Percentiles rank a stretch among this genome's conserved stretches.
These are phyloP conservation scores for Colletotrichum gloeosporioides DNA, from an alignment of 2,329 filamentous ascomycete genomes.

Conservation along the genomic window DNA sequence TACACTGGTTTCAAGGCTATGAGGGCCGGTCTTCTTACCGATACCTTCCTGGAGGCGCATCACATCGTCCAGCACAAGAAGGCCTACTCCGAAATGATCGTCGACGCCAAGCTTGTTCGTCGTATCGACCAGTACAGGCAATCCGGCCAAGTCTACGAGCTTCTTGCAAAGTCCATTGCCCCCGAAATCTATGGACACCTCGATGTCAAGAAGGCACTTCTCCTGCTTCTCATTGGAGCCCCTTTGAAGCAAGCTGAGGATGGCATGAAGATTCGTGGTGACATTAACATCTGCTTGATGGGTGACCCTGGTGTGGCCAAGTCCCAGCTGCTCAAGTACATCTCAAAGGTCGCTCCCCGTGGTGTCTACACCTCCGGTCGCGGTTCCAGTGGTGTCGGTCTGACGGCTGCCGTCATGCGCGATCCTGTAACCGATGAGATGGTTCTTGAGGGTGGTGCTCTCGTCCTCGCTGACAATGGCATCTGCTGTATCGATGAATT, in stretches of 20 bases:
- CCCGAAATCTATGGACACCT: constrained; percentile 96
- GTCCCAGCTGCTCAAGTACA: constrained; percentile 97
- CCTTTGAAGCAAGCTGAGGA: constrained; percentile 97
- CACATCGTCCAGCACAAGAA: constrained; percentile 96
- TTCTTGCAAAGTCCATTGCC: constrained; percentile 92
- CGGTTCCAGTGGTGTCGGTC: constrained; percentile 81
- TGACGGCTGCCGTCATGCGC: constrained; percentile 83
- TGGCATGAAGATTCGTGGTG: constrained; percentile 97
- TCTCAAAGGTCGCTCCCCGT: constrained; percentile 95
- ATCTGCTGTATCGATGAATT: constrained; percentile 90
- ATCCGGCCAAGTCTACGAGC: constrained; percentile 93
- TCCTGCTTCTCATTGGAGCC: constrained; percentile 94
- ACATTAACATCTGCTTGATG: constrained; percentile 99
- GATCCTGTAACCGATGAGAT: constrained; percentile 86
- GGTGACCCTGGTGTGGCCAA: constrained; percentile 99
- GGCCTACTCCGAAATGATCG: constrained; percentile 89
- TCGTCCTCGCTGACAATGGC: constrained; percentile 82
- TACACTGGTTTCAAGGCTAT: constrained; percentile 99
- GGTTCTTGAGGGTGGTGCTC: constrained; percentile 80
- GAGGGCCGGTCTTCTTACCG: constrained; percentile 91
- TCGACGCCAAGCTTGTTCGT: constrained; percentile 79
- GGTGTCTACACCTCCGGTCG: constrained; percentile 85
- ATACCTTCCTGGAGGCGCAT: constrained; percentile 96
- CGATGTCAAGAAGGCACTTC: constrained; percentile 96
- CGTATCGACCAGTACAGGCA: constrained; percentile 86